Evolutionary conservation across 495 filamentous ascomycete genomes (phyloP).

Genomic region (Penicillium chermesinum): DNA sequence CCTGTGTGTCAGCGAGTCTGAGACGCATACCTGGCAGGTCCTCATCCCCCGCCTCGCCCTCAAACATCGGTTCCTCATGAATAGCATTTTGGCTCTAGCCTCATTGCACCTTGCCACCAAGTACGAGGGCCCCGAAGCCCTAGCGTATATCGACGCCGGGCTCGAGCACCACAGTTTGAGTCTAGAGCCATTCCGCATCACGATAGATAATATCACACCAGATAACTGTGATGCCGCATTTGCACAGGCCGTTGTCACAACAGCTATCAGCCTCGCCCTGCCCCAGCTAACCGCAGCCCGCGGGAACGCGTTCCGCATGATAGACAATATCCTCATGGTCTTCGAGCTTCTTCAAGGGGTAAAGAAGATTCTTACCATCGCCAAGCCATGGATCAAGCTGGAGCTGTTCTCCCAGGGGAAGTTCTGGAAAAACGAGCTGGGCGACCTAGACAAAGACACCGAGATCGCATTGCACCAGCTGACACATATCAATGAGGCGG

Average conservation of each 20-base stretch:
- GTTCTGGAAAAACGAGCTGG: constrained; percentile 11
- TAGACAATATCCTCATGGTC: constrained; percentile 33
- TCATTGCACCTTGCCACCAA: constrained; percentile 48
- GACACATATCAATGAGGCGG: constrained; percentile 22
- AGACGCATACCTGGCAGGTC: constrained; percentile 31
- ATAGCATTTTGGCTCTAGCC: constrained; percentile 48
- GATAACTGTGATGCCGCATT: constrained; percentile 49
- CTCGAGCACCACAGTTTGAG: constrained; percentile 47
- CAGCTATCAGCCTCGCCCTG: constrained; percentile 44
- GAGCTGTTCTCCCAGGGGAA: constrained; percentile 21
- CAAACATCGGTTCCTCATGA: constrained; percentile 49
- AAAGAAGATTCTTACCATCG: constrained; percentile 31
- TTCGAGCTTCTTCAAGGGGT: constrained; percentile 36
- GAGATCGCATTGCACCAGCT: constrained; percentile 24
- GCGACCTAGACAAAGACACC: constrained; percentile 21
- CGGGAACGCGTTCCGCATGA: constrained; percentile 27
- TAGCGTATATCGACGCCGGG: constrained; percentile 46
- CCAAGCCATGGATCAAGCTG: constrained; percentile 27
- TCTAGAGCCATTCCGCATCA: constrained; percentile 39
- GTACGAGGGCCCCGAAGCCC: constrained; percentile 27
- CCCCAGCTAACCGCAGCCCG: constrained; percentile 35
- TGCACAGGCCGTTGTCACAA: constrained; percentile 48
- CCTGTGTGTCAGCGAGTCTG: constrained; percentile 24
- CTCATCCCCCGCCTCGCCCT: constrained; percentile 46
- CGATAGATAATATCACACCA: constrained; percentile 41